Conservation (phyloP, 768 basidiomycete species). For the Leccinum rimulosum region DNA sequence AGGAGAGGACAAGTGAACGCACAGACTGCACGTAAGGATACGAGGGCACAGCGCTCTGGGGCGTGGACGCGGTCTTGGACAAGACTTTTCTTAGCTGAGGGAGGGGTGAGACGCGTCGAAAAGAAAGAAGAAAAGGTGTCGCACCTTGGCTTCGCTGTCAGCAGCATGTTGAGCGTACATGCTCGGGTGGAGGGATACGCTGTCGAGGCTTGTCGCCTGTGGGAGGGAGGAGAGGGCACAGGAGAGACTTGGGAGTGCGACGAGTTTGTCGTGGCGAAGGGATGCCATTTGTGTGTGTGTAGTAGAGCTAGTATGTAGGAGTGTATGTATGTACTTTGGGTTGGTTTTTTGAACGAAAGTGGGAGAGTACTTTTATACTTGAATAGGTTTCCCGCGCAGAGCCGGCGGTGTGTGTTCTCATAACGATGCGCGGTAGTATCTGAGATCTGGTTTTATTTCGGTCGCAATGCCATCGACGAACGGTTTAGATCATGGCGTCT, state of each 20-base stretch:
- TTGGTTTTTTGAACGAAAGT: neutral
- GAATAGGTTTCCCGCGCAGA: conserved; percentile 3
- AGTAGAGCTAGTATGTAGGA: neutral
- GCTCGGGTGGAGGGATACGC: conserved; percentile 62
- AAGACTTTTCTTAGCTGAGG: conserved; percentile 61
- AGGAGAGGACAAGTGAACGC: conserved; percentile 13
- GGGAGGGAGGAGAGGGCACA: conserved; percentile 66
- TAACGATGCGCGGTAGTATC: conserved; percentile 26
- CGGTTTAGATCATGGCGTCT: neutral
- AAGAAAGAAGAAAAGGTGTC: conserved; percentile 5
- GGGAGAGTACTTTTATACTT: conserved; percentile 17
- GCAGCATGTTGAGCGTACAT: conserved; percentile 68
- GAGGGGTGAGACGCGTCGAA: conserved; percentile 9
- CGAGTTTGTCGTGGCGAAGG: conserved; percentile 49
- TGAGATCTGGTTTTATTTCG: conserved; percentile 22
- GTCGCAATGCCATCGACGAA: conserved; percentile 20
- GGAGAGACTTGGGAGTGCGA: conserved; percentile 73
- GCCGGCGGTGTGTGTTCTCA: conserved; percentile 16
- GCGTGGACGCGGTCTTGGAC: conserved; percentile 43
- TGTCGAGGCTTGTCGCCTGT: conserved; percentile 66
- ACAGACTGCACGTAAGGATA: conserved; percentile 40
- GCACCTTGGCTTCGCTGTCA: conserved; percentile 75
- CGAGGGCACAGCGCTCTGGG: conserved; percentile 34
- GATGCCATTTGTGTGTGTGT: conserved; percentile 27
- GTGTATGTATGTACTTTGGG: neutral